A percentile compares a stretch with the other conserved stretches of the same genome.
phyloP scores from a whole-genome alignment of 192 early-diverging fungal genomes.

The Backusella mclennaniae region DNA sequence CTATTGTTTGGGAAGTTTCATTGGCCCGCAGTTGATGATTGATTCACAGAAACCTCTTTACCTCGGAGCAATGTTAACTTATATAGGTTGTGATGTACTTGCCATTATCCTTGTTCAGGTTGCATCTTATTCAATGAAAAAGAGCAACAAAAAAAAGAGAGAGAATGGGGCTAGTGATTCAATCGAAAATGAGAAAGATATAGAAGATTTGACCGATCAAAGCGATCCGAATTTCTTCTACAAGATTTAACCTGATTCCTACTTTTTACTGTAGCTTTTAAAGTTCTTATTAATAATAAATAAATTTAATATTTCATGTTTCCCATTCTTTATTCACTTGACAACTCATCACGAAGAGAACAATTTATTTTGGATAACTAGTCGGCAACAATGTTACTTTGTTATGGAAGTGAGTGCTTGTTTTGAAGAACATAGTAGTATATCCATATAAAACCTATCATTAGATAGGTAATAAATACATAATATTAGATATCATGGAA shows the following conservation, averaged over 20 bases:
- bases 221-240: not conserved
- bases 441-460: not conserved
- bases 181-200: not conserved
- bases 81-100: slow-evolving; percentile 7
- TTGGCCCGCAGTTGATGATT: slow-evolving; percentile 28
- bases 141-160: slow-evolving; percentile 3
- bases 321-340: not conserved
- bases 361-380: not conserved
- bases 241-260: not conserved
- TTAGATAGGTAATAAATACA: not conserved
- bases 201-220: not conserved
- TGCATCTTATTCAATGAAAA: slow-evolving; percentile 12
- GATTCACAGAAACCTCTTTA: slow-evolving; percentile 18
- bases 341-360: not conserved
- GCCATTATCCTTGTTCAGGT: not conserved
- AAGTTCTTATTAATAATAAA: too few species aligned
- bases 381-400: not conserved
- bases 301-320: too few species aligned
- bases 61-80: slow-evolving; percentile 21
- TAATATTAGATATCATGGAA: not conserved
- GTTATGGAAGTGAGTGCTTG: not conserved
- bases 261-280: too few species aligned
- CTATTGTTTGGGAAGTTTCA: slow-evolving; percentile 20
- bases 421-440: not conserved
- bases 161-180: not conserved